Conservation (phyloP, 306 rosid species). For the Quercus robur region DNA sequence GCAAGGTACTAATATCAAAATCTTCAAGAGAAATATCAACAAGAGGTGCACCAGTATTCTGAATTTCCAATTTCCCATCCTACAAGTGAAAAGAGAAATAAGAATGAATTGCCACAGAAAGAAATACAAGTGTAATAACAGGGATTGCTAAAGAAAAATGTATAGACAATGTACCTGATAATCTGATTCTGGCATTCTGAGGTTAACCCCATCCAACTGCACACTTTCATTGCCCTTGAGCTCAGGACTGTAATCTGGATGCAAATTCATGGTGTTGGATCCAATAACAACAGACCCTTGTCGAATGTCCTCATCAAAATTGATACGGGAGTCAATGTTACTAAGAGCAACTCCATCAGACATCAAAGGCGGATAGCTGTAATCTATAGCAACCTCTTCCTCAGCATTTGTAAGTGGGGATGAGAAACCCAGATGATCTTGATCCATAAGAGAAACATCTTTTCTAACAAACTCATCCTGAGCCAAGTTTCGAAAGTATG, state of each 20-base stretch:
- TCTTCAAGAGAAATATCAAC: constrained; percentile 52
- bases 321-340: constrained; percentile 43
- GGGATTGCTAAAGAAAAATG: constrained; percentile 6
- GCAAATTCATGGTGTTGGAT: constrained; percentile 26
- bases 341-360: constrained; percentile 44
- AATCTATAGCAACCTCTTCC: constrained; percentile 40
- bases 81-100: constrained; percentile 31
- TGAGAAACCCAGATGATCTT: constrained; percentile 64
- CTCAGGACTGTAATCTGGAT: constrained; percentile 41
- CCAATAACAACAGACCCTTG: constrained; percentile 39
- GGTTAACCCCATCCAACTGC: constrained; percentile 59
- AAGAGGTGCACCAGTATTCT: constrained; percentile 43
- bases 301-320: constrained; percentile 44
- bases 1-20: constrained; percentile 62
- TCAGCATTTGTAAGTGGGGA: constrained; percentile 33
- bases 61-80: constrained; percentile 55
- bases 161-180: constrained; percentile 41
- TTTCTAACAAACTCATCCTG: constrained; percentile 57
- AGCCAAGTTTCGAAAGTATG: constrained; percentile 78
- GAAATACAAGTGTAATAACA: neutral
- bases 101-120: constrained; percentile 21
- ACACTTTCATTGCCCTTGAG: constrained; percentile 47
- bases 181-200: constrained; percentile 47
- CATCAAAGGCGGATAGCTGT: constrained; percentile 51
- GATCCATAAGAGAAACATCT: constrained; percentile 76